Percentiles rank a stretch among this genome's conserved stretches.
phyloP scores from a whole-genome alignment of 495 filamentous ascomycete species.

The Physcia stellaris region DNA sequence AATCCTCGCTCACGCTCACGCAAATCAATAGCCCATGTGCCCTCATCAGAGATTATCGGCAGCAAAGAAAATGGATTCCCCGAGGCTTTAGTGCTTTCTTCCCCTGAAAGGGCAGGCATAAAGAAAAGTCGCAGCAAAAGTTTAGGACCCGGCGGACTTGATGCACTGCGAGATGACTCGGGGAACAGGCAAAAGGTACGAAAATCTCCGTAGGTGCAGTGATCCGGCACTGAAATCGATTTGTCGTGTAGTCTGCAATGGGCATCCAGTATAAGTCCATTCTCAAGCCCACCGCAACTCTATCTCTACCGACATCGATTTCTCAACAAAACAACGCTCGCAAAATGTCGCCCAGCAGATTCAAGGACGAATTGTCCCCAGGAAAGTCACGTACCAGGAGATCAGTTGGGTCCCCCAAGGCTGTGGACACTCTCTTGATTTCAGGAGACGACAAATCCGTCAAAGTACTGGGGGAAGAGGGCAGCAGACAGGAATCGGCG shows the following conservation, averaged over 20 bases:
- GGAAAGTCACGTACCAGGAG: constrained; percentile 1
- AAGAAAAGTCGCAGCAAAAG: constrained; percentile 90
- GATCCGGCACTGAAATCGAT: too few species aligned
- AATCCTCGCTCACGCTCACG: constrained; percentile 43
- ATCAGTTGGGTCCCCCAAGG: constrained; percentile 28
- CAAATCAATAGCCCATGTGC: constrained; percentile 63
- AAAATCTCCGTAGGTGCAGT: too few species aligned
- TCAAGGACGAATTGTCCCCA: constrained; percentile 6
- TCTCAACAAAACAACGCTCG: constrained; percentile 36
- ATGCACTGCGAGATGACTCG: constrained; percentile 59
- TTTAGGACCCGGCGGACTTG: constrained; percentile 80
- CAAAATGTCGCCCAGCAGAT: constrained; percentile 24
- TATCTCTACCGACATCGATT: constrained; percentile 46
- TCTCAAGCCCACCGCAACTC: constrained; percentile 66
- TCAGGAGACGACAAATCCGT: too few species aligned
- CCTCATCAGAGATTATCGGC: constrained; percentile 29
- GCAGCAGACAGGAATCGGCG: too few species aligned
- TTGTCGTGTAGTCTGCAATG: too few species aligned
- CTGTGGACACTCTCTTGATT: too few species aligned
- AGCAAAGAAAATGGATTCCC: constrained; percentile 65
- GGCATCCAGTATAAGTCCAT: too few species aligned
- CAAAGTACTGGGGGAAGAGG: too few species aligned
- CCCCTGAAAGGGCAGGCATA: constrained; percentile 27
- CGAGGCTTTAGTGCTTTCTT: constrained; percentile 34
- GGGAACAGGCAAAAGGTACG: constrained; percentile 73